These are phyloP conservation scores for Penicillium egyptiacum DNA, from an alignment of 495 filamentous ascomycete species.

Conservation along the genomic window DNA sequence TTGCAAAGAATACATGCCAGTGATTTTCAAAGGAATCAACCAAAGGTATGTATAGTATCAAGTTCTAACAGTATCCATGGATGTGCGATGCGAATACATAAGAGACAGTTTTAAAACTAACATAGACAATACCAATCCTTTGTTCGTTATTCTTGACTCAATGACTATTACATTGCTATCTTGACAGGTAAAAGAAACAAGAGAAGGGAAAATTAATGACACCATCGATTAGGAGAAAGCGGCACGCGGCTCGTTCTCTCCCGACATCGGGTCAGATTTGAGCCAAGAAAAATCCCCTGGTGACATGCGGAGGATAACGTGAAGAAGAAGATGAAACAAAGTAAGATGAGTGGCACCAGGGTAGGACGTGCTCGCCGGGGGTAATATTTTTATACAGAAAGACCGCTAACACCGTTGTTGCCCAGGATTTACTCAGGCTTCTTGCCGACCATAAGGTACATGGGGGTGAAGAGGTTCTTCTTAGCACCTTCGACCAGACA, in stretches of 20 bases:
- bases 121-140: conserved; percentile 19
- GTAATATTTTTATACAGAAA: conserved; percentile 15
- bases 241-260: conserved; percentile 6
- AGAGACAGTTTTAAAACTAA: background rate
- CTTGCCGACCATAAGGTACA: conserved; percentile 97
- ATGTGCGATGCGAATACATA: background rate
- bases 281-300: conserved; percentile 8
- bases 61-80: background rate
- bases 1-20: conserved; percentile 1
- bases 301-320: conserved; percentile 5
- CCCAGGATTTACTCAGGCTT: conserved; percentile 62
- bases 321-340: conserved; percentile 1
- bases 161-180: conserved; percentile 37
- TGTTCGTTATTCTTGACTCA: conserved; percentile 36
- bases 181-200: conserved; percentile 24
- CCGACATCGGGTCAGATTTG: conserved; percentile 1
- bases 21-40: background rate
- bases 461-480: conserved; percentile 95
- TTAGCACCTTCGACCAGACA: conserved; percentile 85
- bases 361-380: conserved; percentile 4
- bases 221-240: conserved; percentile 10
- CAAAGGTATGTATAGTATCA: background rate
- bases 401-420: background rate
- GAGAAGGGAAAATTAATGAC: conserved; percentile 17
- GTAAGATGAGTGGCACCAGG: conserved; percentile 11